These are phyloP conservation scores for Phytophthora cactorum DNA, from an alignment of 352 stramenopile species.

Conservation along the genomic window DNA sequence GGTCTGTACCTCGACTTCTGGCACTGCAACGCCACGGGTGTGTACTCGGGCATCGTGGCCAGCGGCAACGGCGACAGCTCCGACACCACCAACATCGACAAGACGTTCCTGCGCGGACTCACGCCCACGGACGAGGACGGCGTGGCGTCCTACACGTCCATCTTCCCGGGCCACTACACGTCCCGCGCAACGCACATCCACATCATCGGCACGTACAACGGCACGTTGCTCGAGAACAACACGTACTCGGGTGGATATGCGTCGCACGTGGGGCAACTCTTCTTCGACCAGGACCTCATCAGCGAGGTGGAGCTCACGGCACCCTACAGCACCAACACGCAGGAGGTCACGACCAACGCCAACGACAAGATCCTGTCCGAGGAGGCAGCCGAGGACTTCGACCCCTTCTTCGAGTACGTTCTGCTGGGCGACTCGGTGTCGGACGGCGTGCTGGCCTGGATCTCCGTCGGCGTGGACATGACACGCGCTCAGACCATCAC, in stretches of 20 bases:
- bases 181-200: conserved; percentile 32
- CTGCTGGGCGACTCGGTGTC: conserved; percentile 36
- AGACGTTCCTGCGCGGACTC: conserved; percentile 28
- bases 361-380: conserved; percentile 38
- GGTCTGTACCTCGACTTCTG: conserved; percentile 35
- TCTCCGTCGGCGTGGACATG: conserved; percentile 46
- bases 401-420: conserved; percentile 46
- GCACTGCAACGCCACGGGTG: conserved; percentile 35
- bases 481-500: conserved; percentile 26
- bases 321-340: conserved; percentile 35
- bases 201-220: conserved; percentile 32
- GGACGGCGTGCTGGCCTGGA: conserved; percentile 46
- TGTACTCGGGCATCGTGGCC: conserved; percentile 34
- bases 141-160: conserved; percentile 25
- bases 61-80: conserved; percentile 31
- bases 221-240: conserved; percentile 32
- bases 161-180: conserved; percentile 35
- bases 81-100: conserved; percentile 28
- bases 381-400: conserved; percentile 35
- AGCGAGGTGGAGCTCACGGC: conserved; percentile 25
- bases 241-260: conserved; percentile 29
- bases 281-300: conserved; percentile 40
- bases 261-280: conserved; percentile 28
- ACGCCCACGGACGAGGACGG: conserved; percentile 23
- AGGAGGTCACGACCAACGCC: conserved; percentile 33